phyloP scores from a whole-genome alignment of 2,329 filamentous ascomycete species.

The Aaosphaeria pasadenensis region DNA sequence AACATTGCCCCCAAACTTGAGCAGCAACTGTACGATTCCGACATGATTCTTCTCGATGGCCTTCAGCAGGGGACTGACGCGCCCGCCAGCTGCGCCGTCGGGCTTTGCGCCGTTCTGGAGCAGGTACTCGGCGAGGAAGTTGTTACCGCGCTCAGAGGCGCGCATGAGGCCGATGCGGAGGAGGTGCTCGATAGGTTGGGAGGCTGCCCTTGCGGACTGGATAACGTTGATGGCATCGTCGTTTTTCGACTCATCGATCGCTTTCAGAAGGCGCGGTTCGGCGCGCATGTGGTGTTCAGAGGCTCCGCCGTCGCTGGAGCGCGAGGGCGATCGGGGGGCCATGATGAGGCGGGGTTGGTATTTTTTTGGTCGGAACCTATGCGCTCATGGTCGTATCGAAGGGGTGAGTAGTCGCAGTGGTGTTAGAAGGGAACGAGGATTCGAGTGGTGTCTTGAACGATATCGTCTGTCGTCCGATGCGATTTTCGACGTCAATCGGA shows the following conservation, averaged over 20 bases:
- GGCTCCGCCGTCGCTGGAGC: slow-evolving; percentile 32
- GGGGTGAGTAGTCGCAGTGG: not conserved
- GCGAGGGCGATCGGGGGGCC: slow-evolving; percentile 30
- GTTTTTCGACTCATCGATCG: slow-evolving; percentile 28
- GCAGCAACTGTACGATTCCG: slow-evolving; percentile 26
- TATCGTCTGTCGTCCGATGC: too few species aligned
- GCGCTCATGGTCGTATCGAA: slow-evolving; percentile 2
- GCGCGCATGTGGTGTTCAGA: slow-evolving; percentile 23
- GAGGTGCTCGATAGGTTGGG: slow-evolving; percentile 31
- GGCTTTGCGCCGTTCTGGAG: slow-evolving; percentile 32
- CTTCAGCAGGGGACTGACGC: slow-evolving; percentile 27
- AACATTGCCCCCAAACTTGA: slow-evolving; percentile 30
- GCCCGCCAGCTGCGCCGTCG: slow-evolving; percentile 28
- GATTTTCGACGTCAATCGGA: too few species aligned
- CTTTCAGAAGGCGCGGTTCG: slow-evolving; percentile 34
- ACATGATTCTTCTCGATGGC: slow-evolving; percentile 31
- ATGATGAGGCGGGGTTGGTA: slow-evolving; percentile 10
- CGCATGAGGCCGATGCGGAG: slow-evolving; percentile 36
- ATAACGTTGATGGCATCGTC: slow-evolving; percentile 33
- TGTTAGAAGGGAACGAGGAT: too few species aligned
- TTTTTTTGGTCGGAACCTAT: not conserved
- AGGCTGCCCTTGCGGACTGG: slow-evolving; percentile 22
- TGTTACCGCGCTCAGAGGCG: slow-evolving; percentile 30
- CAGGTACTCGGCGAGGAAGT: slow-evolving; percentile 27
- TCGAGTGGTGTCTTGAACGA: too few species aligned